These are phyloP conservation scores for Elongisporangium anandrum DNA, from an alignment of 352 stramenopile genomes.

Conservation along the genomic window DNA sequence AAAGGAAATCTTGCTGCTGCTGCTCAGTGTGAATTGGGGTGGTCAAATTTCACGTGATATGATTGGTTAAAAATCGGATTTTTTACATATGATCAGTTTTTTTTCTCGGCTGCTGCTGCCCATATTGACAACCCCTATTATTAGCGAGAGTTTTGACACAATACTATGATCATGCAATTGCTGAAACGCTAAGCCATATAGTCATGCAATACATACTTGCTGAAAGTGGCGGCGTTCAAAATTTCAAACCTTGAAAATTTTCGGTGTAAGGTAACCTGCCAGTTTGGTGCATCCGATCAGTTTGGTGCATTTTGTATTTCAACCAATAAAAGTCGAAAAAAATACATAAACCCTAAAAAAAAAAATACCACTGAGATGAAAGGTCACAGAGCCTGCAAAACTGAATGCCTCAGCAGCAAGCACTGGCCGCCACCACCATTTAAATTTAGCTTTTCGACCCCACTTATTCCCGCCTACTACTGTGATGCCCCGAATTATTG, in stretches of 20 bases:
- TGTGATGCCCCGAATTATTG: not conserved
- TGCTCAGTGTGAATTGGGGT: not conserved
- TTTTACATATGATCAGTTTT: no score
- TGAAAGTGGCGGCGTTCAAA: no score
- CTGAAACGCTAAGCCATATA: no score
- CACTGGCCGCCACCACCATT: not conserved
- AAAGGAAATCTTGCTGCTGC: no score
- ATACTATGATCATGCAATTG: no score
- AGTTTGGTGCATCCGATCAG: constrained; percentile 1
- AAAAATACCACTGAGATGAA: not conserved
- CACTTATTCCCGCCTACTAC: not conserved
- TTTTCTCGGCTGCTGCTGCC: no score
- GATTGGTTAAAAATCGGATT: not conserved
- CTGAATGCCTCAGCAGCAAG: no score
- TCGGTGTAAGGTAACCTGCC: not conserved
- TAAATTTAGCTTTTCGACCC: not conserved
- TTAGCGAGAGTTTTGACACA: no score
- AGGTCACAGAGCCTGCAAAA: not conserved
- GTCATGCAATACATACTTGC: no score
- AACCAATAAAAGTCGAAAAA: not conserved
- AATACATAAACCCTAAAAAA: not conserved
- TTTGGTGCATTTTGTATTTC: not conserved
- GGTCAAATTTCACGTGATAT: not conserved
- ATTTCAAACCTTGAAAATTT: no score
- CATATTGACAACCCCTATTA: no score